Evolutionary conservation across 495 filamentous ascomycete species (phyloP), one percentile per base, ranked within the genome.

Genomic region (Trichoderma asperelloides): DNA sequence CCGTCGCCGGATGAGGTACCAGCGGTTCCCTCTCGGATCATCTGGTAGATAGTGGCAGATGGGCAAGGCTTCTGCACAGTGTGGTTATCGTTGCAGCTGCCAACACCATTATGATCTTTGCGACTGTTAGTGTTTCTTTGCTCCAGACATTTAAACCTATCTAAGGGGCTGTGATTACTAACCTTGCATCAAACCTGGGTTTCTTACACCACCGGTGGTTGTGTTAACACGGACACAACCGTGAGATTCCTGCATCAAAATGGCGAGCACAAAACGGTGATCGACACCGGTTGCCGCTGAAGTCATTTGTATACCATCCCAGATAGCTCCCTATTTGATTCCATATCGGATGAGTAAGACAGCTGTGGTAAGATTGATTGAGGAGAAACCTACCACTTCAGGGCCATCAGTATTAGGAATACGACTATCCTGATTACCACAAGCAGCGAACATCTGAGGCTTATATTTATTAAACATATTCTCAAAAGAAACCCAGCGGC

Each of bases 61-160:
- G 55, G 55, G 55, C 55, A 60, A 9, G 74, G 71, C 65, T 66
- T 70, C 55, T 72, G 66, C 5, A 73, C 71, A 5, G 2, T 66
- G 68, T 67, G 75, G 25, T 60, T 60, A 11, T 60, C 27, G 16
- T 60, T 60, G 75, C 55, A 60, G 25, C 2, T 21, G 27, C 23
- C 55, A 7, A 13, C n/a, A 0, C 55, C 55, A 18, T 60, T 60
- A 4, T 60, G 55, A 25, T 60, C n/a, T 37, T 37, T 37, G 33
- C 5, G 9, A 37, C 33, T 4, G 33, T 37, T 7, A 37, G 33
- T 37, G 33, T 7, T 37, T 8, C 9, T 37, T 8, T 37, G 33
- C 33, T 37, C 5, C 9, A 37, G 33, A 37, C 2, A 37, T 37
- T 37, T 4, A 37, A 37, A 37, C 33, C 33, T 7, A 37, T 37